Evolutionary conservation across 495 filamentous ascomycete genomes (phyloP).

Genomic region (Talaromyces thailandensis): DNA sequence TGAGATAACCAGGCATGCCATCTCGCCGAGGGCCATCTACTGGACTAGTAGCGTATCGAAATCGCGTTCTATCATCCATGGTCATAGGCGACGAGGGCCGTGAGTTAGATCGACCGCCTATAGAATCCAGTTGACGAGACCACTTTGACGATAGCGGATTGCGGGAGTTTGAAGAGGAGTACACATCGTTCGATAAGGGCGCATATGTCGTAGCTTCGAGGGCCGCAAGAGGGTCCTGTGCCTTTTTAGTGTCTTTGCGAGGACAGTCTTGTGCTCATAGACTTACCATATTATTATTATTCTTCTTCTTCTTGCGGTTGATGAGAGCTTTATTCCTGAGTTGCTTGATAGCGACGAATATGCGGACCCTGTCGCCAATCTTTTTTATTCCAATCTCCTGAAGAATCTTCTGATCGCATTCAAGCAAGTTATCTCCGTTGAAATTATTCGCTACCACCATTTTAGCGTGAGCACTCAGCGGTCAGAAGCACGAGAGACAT

Average conservation of each 20-base stretch:
- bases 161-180: constrained; percentile 47
- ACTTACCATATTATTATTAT: constrained; percentile 79
- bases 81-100: constrained; percentile 65
- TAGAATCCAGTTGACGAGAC: constrained; percentile 54
- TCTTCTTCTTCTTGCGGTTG: constrained; percentile 73
- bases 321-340: constrained; percentile 77
- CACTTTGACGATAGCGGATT: constrained; percentile 48
- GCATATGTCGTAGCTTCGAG: constrained; percentile 43
- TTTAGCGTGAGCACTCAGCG: neutral
- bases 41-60: constrained; percentile 44
- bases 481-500: neutral
- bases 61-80: constrained; percentile 38
- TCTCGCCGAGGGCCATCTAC: constrained; percentile 41
- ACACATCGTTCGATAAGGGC: constrained; percentile 57
- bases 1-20: constrained; percentile 43
- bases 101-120: constrained; percentile 44
- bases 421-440: constrained; percentile 90
- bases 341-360: constrained; percentile 87
- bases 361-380: constrained; percentile 85
- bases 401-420: constrained; percentile 91
- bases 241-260: constrained; percentile 10
- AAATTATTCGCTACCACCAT: constrained; percentile 69
- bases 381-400: constrained; percentile 99
- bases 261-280: neutral
- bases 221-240: constrained; percentile 36